These are phyloP conservation scores for Stagonosporopsis chrysanthemi DNA, from an alignment of 2,329 filamentous ascomycete species.

Conservation along the genomic window DNA sequence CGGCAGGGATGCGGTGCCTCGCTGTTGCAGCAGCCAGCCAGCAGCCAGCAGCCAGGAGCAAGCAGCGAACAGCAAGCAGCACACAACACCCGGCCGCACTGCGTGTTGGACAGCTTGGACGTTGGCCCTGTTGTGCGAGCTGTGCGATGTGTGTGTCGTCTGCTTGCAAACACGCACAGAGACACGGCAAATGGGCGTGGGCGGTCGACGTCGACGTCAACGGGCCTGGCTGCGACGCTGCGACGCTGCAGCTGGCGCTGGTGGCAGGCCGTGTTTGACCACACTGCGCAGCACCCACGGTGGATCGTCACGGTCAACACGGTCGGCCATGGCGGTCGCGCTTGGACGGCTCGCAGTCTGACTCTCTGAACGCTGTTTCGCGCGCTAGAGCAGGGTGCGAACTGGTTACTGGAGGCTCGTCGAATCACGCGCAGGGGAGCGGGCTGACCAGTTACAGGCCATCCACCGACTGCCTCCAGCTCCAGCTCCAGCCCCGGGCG, in stretches of 20 bases:
- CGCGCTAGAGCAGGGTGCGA: constrained; percentile 11
- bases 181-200: neutral
- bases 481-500: neutral
- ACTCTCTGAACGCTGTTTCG: constrained; percentile 15
- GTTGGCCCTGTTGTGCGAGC: neutral
- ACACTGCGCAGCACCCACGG: neutral
- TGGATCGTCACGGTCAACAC: constrained; percentile 11
- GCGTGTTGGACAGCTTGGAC: neutral
- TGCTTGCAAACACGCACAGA: neutral
- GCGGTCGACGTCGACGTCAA: neutral
- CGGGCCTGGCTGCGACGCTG: constrained; percentile 4
- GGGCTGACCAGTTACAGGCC: neutral
- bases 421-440: neutral
- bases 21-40: neutral
- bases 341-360: constrained; percentile 16
- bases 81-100: neutral
- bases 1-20: constrained; percentile 4
- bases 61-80: neutral
- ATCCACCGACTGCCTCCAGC: neutral
- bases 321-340: constrained; percentile 1
- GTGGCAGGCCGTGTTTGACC: constrained; percentile 13
- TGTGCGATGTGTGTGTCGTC: neutral
- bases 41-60: neutral
- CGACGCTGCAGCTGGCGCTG: neutral
- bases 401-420: neutral